These are phyloP conservation scores for Asterophora parasitica DNA, from an alignment of 768 basidiomycete genomes.

Conservation along the genomic window DNA sequence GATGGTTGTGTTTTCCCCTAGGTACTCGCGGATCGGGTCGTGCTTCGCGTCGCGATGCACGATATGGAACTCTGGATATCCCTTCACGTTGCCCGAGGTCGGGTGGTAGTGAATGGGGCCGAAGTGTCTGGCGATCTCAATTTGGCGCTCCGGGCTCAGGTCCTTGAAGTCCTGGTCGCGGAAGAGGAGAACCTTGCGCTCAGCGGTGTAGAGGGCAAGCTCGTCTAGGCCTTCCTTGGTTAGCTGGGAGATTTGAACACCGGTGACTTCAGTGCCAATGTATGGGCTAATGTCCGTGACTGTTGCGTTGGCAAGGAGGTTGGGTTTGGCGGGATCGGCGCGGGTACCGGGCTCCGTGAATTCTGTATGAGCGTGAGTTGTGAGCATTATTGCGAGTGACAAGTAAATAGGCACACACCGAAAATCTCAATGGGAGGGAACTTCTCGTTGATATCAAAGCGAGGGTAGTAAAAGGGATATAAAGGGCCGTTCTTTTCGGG, in stretches of 20 bases:
- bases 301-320: conserved; percentile 40
- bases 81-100: conserved; percentile 48
- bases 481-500: conserved; percentile 27
- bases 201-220: conserved; percentile 46
- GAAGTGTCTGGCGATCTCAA: conserved; percentile 47
- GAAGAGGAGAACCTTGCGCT: conserved; percentile 51
- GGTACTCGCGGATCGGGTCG: conserved; percentile 39
- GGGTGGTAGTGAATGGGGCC: conserved; percentile 44
- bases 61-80: conserved; percentile 56
- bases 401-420: conserved; percentile 24
- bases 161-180: conserved; percentile 62
- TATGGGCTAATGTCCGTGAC: conserved; percentile 42
- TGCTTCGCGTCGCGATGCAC: conserved; percentile 48
- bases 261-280: conserved; percentile 46
- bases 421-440: conserved; percentile 44
- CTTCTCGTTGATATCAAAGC: conserved; percentile 44
- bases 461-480: conserved; percentile 46
- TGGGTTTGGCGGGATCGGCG: conserved; percentile 47
- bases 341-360: conserved; percentile 36
- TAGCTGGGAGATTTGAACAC: conserved; percentile 51
- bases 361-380: not conserved
- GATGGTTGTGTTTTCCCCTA: conserved; percentile 37
- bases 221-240: conserved; percentile 48
- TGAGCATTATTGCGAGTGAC: not conserved
- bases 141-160: conserved; percentile 43